Conservation (phyloP, 2,329 filamentous ascomycete genomes). For the Sclerotinia glacialis region DNA sequence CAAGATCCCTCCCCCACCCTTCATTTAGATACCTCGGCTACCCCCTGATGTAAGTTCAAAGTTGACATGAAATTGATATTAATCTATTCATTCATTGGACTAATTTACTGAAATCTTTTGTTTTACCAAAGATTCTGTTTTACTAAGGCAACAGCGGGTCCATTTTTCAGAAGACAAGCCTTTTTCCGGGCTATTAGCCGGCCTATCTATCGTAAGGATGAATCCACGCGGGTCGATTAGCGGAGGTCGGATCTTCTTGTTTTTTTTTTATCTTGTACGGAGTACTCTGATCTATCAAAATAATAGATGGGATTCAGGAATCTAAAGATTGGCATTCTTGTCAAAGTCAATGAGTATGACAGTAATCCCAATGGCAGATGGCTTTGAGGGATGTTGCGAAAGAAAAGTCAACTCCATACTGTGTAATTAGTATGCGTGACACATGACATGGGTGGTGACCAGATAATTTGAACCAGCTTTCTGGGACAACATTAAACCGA, state of each 20-base stretch:
- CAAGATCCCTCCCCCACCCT: not conserved
- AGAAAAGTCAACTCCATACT: not conserved
- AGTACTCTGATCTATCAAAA: constrained; percentile 9
- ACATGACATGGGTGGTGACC: not conserved
- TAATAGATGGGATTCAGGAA: not conserved
- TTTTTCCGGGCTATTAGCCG: not conserved
- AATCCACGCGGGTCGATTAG: not conserved
- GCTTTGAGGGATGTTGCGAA: not conserved
- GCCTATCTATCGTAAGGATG: constrained; percentile 9
- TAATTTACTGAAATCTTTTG: constrained; percentile 1
- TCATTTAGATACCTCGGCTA: not conserved
- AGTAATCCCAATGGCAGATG: not conserved
- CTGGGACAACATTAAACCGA: not conserved
- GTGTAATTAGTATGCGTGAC: not conserved
- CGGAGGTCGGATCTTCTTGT: not conserved
- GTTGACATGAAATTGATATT: not conserved
- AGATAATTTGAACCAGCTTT: not conserved
- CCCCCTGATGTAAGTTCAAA: not conserved
- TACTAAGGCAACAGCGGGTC: not conserved
- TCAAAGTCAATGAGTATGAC: not conserved
- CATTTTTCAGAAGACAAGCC: not conserved
- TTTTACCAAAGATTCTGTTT: not conserved
- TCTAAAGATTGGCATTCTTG: not conserved
- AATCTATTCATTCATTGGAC: not conserved
- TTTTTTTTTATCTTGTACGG: not conserved